Evolutionary conservation across 805 yeast species (phyloP), one percentile per base, ranked within the genome.

Genomic region (Candida pini): DNA sequence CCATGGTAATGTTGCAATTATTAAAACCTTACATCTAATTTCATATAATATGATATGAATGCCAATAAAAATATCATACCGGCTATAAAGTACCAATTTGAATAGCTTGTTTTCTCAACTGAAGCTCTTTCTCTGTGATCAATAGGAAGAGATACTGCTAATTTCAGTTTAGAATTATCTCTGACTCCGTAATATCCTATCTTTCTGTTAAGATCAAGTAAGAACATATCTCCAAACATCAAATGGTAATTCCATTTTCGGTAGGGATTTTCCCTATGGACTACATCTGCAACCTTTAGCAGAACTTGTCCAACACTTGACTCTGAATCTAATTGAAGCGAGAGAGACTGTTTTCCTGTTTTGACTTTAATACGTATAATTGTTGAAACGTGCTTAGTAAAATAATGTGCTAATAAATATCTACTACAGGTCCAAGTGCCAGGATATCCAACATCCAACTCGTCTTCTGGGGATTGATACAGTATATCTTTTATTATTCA

Each of bases 1-100:
- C 51, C 38, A 50, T 52, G 68, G 59, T 54, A 53, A 41, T 44
- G 53, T 56, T 62, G 68, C 59, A 63, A 63, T 63, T 63, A 60
- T 52, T 50, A 47, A 51, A 42, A 47, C 62, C 44, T 50, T 34
- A 63, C 66, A 63, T 39, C 5, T 16, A 5, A n/a, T n/a, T n/a
- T n/a, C n/a, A n/a, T n/a, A n/a, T n/a, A n/a, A n/a, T n/a, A n/a
- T n/a, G n/a, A n/a, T n/a, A n/a, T n/a, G n/a, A n/a, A n/a, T n/a
- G n/a, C n/a, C n/a, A n/a, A n/a, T n/a, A n/a, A n/a, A n/a, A n/a
- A n/a, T n/a, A n/a, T n/a, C n/a, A n/a, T n/a, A n/a, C n/a, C n/a
- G n/a, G n/a, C n/a, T n/a, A n/a, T n/a, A n/a, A n/a, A n/a, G n/a
- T n/a, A n/a, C n/a, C n/a, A n/a, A n/a, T n/a, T n/a, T n/a, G n/a